Evolutionary conservation across 2,329 filamentous ascomycete species (phyloP), one percentile per base, ranked within the genome.

Genomic region (Cercospora sp.): DNA sequence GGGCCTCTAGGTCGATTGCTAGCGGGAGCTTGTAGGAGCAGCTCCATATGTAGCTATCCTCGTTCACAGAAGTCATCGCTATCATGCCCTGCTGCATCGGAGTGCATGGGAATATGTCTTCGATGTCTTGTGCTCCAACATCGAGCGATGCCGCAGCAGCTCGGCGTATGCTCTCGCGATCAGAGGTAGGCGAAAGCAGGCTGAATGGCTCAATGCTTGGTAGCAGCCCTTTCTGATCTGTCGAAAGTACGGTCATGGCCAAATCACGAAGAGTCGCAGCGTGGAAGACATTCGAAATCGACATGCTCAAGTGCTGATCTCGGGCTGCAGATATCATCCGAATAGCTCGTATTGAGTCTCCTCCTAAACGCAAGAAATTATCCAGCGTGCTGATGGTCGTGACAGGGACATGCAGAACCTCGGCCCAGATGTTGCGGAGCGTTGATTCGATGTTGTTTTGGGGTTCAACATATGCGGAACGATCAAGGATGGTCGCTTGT

Each of bases 281-380:
- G 1, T 71, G 64, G 73, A 85, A 84, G 26, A 83, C 79, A 53
- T 82, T 78, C 3, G 78, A 78, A 3, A 84, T 82, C 0, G 77
- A 80, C 1, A 84, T 67, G 10, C 71, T 73, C 6, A 82, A 68
- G 3, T 79, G 78, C 31, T 78, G 72, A 2, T 74, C 62, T 12
- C 80, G 78, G 33, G 79, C 79, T 7, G 77, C 78, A 6, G 80
- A 79, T 0, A 81, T 81, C 1, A 84, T 76, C 40, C 76, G 77
- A 80, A 84, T 84, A 0, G 83, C 83, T 2, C 75, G 71, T 7
- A 84, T 77, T 0, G 82, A 84, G 65, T 84, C 81, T 13, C 82
- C 83, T 7, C 83, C 83, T 1, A 84, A 73, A 10, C 78, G 76
- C 57, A 84, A 82, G 73, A 84, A 84, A 64, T 77, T 81, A 63